A percentile compares a stretch with the other conserved stretches of the same genome.
These are phyloP conservation scores for Dentipellis sp. DNA, from an alignment of 768 basidiomycete species.

Conservation along the genomic window DNA sequence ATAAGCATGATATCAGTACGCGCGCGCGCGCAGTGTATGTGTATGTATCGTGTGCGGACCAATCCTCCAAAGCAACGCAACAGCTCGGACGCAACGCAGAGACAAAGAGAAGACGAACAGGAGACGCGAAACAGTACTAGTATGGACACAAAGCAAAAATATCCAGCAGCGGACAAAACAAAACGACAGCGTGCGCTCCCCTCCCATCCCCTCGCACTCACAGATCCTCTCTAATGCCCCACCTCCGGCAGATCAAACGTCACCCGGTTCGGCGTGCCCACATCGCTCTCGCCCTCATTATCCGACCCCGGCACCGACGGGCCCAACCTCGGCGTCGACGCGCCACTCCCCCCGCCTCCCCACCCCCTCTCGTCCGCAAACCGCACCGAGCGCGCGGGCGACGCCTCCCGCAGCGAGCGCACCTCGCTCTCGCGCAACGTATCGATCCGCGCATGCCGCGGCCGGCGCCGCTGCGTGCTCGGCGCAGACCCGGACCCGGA, in stretches of 20 bases:
- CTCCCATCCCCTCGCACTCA: background rate
- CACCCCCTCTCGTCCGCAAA: conserved; percentile 29
- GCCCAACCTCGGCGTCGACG: conserved; percentile 13
- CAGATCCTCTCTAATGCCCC: background rate
- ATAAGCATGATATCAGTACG: too few species aligned
- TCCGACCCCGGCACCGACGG: conserved; percentile 14
- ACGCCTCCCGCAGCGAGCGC: conserved; percentile 26
- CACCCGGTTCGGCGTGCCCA: background rate
- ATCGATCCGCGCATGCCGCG: conserved; percentile 22
- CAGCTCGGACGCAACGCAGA: too few species aligned
- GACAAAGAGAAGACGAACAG: too few species aligned
- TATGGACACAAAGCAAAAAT: too few species aligned
- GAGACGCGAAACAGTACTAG: too few species aligned
- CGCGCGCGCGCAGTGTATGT: too few species aligned
- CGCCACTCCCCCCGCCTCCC: conserved; percentile 8
- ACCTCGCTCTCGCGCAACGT: conserved; percentile 19
- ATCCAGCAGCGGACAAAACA: too few species aligned
- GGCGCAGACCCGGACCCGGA: conserved; percentile 1
- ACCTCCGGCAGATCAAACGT: background rate
- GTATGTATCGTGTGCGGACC: too few species aligned
- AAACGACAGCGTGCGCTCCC: too few species aligned
- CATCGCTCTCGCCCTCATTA: conserved; percentile 7
- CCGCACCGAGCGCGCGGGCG: conserved; percentile 38
- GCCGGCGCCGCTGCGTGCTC: conserved; percentile 7
- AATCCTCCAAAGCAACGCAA: too few species aligned